Conservation (phyloP, 1,284 basidiomycete genomes). For the Puccinia horiana region DNA sequence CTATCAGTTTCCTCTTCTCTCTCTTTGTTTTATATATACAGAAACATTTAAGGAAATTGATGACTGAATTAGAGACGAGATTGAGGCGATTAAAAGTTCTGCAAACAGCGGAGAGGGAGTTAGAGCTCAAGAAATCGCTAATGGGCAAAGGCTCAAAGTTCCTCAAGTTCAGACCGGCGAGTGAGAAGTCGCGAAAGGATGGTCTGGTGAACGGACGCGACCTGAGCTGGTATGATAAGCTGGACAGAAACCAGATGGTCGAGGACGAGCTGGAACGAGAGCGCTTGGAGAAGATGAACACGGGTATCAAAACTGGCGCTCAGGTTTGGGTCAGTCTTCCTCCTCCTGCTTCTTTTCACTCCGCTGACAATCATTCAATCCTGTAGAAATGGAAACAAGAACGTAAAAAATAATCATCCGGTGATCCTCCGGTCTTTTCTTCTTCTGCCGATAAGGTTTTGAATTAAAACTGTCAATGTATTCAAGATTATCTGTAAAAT, state of each 20-base stretch:
- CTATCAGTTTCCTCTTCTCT: not conserved
- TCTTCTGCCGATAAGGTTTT: not conserved
- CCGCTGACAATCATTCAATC: not conserved
- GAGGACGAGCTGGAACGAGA: conserved; percentile 41
- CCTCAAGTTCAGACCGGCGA: conserved; percentile 4
- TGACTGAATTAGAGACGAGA: conserved; percentile 24
- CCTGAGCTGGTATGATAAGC: conserved; percentile 48
- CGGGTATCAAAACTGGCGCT: conserved; percentile 47
- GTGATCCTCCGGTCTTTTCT: not conserved
- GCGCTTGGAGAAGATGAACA: conserved; percentile 22
- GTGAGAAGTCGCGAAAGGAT: not conserved
- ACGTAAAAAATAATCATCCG: conserved; percentile 23
- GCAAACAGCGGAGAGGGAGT: conserved; percentile 42
- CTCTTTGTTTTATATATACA: not conserved
- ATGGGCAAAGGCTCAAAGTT: conserved; percentile 49
- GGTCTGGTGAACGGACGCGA: conserved; percentile 26
- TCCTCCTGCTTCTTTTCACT: not conserved
- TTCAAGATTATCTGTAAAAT: too few relatives aligned
- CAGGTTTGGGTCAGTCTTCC: conserved; percentile 39
- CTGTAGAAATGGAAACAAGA: conserved; percentile 49
- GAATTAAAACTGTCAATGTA: not conserved
- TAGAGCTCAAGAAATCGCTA: conserved; percentile 36
- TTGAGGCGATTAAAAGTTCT: conserved; percentile 23
- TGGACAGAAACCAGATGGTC: conserved; percentile 43
- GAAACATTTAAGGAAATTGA: conserved; percentile 35